Conservation (phyloP, 2,329 filamentous ascomycete genomes). For the Fusarium sp. region DNA sequence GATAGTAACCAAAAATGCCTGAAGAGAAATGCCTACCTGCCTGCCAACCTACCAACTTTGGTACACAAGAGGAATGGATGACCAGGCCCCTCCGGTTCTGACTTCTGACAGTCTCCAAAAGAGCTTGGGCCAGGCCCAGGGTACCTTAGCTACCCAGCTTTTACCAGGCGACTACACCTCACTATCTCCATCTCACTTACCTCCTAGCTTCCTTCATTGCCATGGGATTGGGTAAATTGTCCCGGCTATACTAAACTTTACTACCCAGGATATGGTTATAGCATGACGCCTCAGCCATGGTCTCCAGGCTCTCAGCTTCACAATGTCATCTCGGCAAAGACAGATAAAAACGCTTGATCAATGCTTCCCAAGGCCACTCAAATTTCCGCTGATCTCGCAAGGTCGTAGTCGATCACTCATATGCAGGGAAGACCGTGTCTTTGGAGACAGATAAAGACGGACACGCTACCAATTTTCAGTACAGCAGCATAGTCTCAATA, state of each 20-base stretch:
- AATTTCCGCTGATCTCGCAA: conserved; percentile 38
- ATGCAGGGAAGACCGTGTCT: conserved; percentile 25
- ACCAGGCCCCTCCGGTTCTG: conserved; percentile 29
- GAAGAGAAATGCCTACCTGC: background rate
- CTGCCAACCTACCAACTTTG: background rate
- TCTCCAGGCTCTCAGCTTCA: conserved; percentile 31
- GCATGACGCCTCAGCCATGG: conserved; percentile 6
- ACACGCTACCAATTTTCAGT: conserved; percentile 13
- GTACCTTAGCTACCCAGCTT: conserved; percentile 18
- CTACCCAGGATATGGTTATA: conserved; percentile 9
- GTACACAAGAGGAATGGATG: background rate
- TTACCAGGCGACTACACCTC: conserved; percentile 3
- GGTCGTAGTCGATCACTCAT: conserved; percentile 33
- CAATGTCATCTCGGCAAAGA: conserved; percentile 29
- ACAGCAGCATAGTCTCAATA: background rate
- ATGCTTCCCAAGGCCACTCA: conserved; percentile 10
- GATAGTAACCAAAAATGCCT: background rate
- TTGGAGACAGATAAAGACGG: conserved; percentile 17
- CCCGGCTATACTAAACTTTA: conserved; percentile 20
- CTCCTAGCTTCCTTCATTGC: conserved; percentile 10
- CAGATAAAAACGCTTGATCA: conserved; percentile 5
- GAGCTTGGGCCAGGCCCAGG: conserved; percentile 30
- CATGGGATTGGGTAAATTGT: conserved; percentile 32
- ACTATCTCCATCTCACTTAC: conserved; percentile 13
- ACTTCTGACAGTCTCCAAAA: conserved; percentile 35